Evolutionary conservation across 306 rosid species (phyloP).

Genomic region (Abrus precatorius): DNA sequence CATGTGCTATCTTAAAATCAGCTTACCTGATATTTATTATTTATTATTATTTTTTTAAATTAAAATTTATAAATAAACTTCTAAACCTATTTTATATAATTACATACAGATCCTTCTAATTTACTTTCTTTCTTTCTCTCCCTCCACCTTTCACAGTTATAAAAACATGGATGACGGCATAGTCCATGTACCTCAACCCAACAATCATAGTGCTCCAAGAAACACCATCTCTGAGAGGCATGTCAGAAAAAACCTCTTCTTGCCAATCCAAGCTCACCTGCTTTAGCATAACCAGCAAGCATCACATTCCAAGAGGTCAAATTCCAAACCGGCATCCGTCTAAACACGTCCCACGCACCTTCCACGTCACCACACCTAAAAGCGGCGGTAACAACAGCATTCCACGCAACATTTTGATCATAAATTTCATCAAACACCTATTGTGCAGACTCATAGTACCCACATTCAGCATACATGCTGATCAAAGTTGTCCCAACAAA

Average conservation of each 20-base stretch:
- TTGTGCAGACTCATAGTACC: slow-evolving; percentile 50
- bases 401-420: slow-evolving; percentile 83
- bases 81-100: too few species aligned
- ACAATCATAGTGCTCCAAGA: slow-evolving; percentile 94
- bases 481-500: slow-evolving; percentile 81
- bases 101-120: too few species aligned
- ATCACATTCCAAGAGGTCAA: slow-evolving; percentile 82
- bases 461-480: slow-evolving; percentile 78
- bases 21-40: too few species aligned
- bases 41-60: too few species aligned
- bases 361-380: slow-evolving; percentile 70
- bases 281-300: slow-evolving; percentile 79
- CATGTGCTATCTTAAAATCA: too few species aligned
- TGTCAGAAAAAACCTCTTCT: slow-evolving; percentile 63
- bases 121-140: too few species aligned
- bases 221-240: slow-evolving; percentile 73
- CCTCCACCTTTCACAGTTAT: too few species aligned
- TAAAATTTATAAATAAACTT: too few species aligned
- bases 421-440: slow-evolving; percentile 80
- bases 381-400: slow-evolving; percentile 70
- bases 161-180: too few species aligned
- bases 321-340: slow-evolving; percentile 68
- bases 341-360: slow-evolving; percentile 59
- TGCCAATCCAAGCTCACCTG: slow-evolving; percentile 75
- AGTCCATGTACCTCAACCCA: slow-evolving; percentile 52